These are phyloP conservation scores for Vaccinium corymbosum DNA, from an alignment of 148 eudicot species.

Conservation along the genomic window DNA sequence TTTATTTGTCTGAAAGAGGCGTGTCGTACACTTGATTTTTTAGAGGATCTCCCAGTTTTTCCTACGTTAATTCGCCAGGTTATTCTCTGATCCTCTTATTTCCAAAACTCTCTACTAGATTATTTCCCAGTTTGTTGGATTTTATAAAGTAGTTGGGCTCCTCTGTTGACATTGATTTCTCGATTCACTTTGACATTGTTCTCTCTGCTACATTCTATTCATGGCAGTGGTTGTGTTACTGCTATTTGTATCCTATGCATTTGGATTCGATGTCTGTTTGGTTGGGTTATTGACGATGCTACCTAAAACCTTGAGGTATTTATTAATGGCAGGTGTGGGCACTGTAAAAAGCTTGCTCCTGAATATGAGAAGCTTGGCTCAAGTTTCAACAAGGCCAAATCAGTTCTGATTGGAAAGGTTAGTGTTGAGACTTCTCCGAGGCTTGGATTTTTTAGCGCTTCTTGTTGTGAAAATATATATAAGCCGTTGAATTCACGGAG, in stretches of 20 bases:
- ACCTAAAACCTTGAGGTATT: not conserved
- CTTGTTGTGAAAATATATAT: not conserved
- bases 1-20: not conserved
- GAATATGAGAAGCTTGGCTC: conserved; percentile 88
- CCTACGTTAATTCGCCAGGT: not conserved
- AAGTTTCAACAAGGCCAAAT: conserved; percentile 93
- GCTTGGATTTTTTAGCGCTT: not conserved
- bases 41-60: not conserved
- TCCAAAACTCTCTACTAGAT: not conserved
- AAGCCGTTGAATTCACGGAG: not conserved
- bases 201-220: not conserved
- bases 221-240: not conserved
- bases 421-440: not conserved
- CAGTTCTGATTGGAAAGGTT: conserved; percentile 92
- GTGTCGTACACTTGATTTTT: not conserved
- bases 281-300: not conserved
- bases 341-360: conserved; percentile 96
- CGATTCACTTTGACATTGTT: not conserved
- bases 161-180: conserved; percentile 5
- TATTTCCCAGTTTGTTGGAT: not conserved
- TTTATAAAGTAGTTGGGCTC: not conserved
- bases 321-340: conserved; percentile 74
- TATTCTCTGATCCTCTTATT: not conserved
- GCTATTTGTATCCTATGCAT: not conserved
- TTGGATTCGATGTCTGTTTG: not conserved